A percentile compares a stretch with the other conserved stretches of the same genome.
These are phyloP conservation scores for Lecanicillium sp. DNA, from an alignment of 2,329 filamentous ascomycete species.

Conservation along the genomic window DNA sequence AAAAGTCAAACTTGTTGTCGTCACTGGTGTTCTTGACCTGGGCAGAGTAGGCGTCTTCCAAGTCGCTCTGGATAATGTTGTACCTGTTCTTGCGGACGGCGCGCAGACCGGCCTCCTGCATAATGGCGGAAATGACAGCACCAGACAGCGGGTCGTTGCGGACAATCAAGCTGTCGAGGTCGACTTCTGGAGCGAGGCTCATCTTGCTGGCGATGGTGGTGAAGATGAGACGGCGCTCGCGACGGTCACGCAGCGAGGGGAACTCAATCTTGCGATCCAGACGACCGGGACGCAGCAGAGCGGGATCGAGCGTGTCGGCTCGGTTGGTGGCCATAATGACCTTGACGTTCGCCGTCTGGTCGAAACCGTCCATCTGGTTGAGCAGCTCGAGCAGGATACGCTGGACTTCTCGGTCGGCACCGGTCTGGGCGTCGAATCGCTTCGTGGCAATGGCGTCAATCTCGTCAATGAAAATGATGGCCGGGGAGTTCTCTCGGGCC, in stretches of 20 bases:
- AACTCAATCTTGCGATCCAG: conserved; percentile 99
- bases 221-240: conserved; percentile 95
- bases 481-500: conserved; percentile 95
- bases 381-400: conserved; percentile 94
- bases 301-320: conserved; percentile 92
- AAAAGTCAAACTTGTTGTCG: conserved; percentile 82
- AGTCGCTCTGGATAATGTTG: conserved; percentile 95
- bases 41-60: conserved; percentile 94
- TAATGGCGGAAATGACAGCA: conserved; percentile 94
- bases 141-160: conserved; percentile 93
- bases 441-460: conserved; percentile 99
- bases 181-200: conserved; percentile 93
- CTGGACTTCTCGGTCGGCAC: conserved; percentile 95
- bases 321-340: conserved; percentile 99
- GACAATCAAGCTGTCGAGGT: conserved; percentile 91
- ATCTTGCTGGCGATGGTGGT: conserved; percentile 95
- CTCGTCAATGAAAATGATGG: conserved; percentile 99
- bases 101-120: conserved; percentile 94
- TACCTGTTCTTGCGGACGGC: conserved; percentile 97
- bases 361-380: conserved; percentile 99
- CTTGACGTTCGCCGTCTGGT: conserved; percentile 98
- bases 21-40: conserved; percentile 76
- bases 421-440: conserved; percentile 97
- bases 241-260: conserved; percentile 84
- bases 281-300: conserved; percentile 86